A percentile compares a stretch with the other conserved stretches of the same genome.
Conservation (phyloP, 129 eudicot species). For the Lactuca saligna region DNA sequence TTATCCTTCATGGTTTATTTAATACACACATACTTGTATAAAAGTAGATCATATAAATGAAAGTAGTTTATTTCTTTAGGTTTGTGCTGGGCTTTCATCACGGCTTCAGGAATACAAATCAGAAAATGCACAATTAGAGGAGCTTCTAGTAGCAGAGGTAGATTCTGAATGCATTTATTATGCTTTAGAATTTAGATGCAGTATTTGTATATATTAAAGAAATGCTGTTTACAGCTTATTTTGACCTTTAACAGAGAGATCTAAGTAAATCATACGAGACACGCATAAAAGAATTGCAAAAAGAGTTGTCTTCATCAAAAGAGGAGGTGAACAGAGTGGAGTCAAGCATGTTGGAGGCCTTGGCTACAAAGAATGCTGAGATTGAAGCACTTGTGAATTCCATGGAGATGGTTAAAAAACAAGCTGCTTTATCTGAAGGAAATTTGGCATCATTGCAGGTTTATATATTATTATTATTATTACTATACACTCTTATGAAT, state of each 20-base stretch:
- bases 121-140: constrained; percentile 96
- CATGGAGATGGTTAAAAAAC: constrained; percentile 83
- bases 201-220: constrained; percentile 10
- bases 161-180: constrained; percentile 7
- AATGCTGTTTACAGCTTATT: constrained; percentile 21
- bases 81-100: constrained; percentile 99
- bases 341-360: constrained; percentile 87
- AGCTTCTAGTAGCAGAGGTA: constrained; percentile 98
- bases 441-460: constrained; percentile 95
- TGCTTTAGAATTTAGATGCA: constrained; percentile 1
- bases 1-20: neutral
- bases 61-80: constrained; percentile 47
- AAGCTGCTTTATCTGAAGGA: constrained; percentile 92
- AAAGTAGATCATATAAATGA: neutral
- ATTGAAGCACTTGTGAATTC: constrained; percentile 88
- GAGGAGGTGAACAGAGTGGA: constrained; percentile 74
- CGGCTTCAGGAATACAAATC: constrained; percentile 98
- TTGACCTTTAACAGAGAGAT: constrained; percentile 65
- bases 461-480: constrained; percentile 11
- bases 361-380: constrained; percentile 92
- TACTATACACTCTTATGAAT: neutral
- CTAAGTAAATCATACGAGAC: constrained; percentile 85
- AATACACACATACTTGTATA: too few relatives aligned
- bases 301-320: constrained; percentile 71
- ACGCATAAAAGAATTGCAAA: constrained; percentile 78